Evolutionary conservation across 2,329 filamentous ascomycete genomes (phyloP).

Genomic region (Pseudocercospora cruenta): DNA sequence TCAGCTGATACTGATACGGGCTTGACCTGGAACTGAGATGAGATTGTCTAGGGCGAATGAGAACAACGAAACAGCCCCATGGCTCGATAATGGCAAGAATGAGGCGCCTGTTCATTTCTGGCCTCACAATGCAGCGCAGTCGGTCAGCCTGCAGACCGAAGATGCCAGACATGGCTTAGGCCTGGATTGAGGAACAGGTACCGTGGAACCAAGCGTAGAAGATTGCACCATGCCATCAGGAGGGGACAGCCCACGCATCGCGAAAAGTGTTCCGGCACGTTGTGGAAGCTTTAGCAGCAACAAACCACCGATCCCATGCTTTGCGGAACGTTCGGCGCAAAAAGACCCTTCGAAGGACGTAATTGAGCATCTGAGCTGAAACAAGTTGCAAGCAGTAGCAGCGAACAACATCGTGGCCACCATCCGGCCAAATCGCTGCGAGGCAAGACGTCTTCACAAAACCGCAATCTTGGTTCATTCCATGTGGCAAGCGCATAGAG

Average conservation of each 20-base stretch:
- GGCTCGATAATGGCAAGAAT: neutral
- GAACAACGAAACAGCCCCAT: neutral
- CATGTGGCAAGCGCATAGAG: constrained; percentile 6
- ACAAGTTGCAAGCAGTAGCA: neutral
- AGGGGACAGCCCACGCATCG: neutral
- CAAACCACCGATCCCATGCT: neutral
- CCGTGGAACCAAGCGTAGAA: neutral
- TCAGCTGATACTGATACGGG: constrained; percentile 1
- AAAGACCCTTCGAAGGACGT: neutral
- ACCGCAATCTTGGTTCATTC: neutral
- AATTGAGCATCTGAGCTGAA: neutral
- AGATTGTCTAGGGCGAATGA: neutral
- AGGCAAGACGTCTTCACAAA: neutral
- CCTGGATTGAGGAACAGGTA: neutral
- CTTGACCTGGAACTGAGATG: constrained; percentile 3
- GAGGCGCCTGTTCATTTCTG: neutral
- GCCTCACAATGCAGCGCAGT: neutral
- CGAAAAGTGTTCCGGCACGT: neutral
- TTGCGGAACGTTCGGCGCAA: neutral
- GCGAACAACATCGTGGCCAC: neutral
- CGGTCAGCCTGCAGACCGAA: neutral
- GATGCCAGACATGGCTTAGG: constrained; percentile 8
- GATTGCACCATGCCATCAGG: neutral
- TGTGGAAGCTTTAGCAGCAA: neutral
- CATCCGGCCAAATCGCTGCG: neutral